A percentile compares a stretch with the other conserved stretches of the same genome.
These are phyloP conservation scores for Asterochloris erici DNA, from an alignment of 139 green algal species.

Conservation along the genomic window DNA sequence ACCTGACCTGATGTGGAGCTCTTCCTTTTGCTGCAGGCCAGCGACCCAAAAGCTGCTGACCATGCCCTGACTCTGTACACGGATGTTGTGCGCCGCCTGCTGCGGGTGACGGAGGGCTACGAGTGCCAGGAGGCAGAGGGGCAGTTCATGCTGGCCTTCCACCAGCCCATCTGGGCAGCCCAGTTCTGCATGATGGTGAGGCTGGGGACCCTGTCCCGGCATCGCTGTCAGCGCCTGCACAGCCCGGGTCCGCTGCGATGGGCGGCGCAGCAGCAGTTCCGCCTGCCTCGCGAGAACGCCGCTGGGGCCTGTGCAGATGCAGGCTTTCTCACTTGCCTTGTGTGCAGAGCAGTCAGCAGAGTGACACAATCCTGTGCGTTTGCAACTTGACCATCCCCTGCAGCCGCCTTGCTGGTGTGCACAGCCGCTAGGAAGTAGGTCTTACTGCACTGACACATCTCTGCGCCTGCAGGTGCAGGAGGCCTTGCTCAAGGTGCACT, in stretches of 20 bases:
- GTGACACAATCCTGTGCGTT: not conserved
- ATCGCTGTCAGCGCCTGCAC: not conserved
- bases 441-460: not conserved
- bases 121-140: slow-evolving; percentile 50
- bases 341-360: not conserved
- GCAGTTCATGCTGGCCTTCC: slow-evolving; percentile 61
- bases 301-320: no score
- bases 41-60: no score
- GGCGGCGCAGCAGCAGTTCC: not conserved
- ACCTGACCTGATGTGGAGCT: no score
- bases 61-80: slow-evolving; percentile 22
- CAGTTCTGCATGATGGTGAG: slow-evolving; percentile 52
- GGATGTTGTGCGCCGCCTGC: slow-evolving; percentile 26
- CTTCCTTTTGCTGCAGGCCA: no score
- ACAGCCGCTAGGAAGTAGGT: not conserved
- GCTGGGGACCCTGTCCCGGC: not conserved
- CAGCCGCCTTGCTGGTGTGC: not conserved
- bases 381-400: not conserved
- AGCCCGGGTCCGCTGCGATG: not conserved
- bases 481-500: slow-evolving; percentile 44
- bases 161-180: slow-evolving; percentile 33
- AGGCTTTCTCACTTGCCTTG: not conserved
- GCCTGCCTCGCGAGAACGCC: not conserved
- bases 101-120: slow-evolving; percentile 36
- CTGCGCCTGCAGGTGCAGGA: slow-evolving; percentile 35